Base-by-base conservation (phyloP, 2,329 filamentous ascomycete species). In the Colletotrichum spaethianum region DNA sequence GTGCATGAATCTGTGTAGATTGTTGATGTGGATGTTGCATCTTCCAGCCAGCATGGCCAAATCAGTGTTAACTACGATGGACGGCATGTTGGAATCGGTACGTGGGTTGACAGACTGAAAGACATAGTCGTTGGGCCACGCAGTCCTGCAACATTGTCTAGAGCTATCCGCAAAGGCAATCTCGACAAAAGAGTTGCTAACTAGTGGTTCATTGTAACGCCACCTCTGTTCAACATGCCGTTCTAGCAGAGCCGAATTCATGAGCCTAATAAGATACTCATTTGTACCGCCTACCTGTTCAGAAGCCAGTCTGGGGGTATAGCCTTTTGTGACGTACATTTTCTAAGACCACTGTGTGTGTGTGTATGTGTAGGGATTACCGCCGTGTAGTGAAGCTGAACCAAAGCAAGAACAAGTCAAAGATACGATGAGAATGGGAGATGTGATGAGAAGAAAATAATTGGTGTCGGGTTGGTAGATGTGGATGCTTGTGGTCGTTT, bases 191-290 rank as follows among this genome's bases (percentile, higher is more conserved):
- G 26, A 2, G 9, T 48, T 28, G 31, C 16, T 11, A n/a, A 62
- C 23, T 4, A 31, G 7, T 8, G 48, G 72, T 26, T 64, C 60
- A 20, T 61, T 26, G 42, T 73, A 73, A 20, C 26, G 52, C 69
- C 69, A 72, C 3, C 12, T 16, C 7, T 36, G 59, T 23, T n/a
- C 23, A 7, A 63, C 14, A 31, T 72, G 65, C 8, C 46, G 59
- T 52, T 72, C 69, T 28, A 60, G 65, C 7, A 72, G 38, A 44
- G 69, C 65, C 23, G 69, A 69, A 38, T 69, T 72, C 59, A 46
- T 69, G 31, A 72, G 69, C 33, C 65, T 63, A 16, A 23, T 63
- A 2, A 67, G 33, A 36, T 68, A 33, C 20, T 57, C n/a, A 28
- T 63, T 26, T 16, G 42, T 23, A 20, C n/a, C 42, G 9, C 18